Conservation (phyloP, 306 rosid species). For the Quercus ilex region DNA sequence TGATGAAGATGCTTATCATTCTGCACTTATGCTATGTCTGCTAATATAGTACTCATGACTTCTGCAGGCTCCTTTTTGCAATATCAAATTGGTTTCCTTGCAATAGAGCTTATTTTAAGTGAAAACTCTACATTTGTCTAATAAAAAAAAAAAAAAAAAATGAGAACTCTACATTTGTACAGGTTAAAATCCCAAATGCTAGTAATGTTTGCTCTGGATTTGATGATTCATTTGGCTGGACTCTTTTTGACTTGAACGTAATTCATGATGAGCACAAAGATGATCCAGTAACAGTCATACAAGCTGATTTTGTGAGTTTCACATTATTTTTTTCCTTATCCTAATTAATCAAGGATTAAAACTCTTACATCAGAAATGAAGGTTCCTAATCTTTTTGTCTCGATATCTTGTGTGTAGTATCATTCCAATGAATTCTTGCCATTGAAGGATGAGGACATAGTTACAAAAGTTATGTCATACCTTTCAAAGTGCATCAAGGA, state of each 20-base stretch:
- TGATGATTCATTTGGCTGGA: conserved; percentile 47
- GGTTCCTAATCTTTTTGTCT: background rate
- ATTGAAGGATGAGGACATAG: conserved; percentile 35
- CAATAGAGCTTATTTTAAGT: background rate
- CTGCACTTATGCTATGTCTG: background rate
- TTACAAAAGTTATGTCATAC: conserved; percentile 35
- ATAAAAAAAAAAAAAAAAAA: too few relatives aligned
- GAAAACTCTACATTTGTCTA: background rate
- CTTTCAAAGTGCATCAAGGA: conserved; percentile 48
- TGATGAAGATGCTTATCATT: background rate
- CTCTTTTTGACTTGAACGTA: conserved; percentile 49
- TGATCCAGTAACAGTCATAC: conserved; percentile 38
- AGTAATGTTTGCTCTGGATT: conserved; percentile 46
- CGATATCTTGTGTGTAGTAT: conserved; percentile 30
- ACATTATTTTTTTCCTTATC: background rate
- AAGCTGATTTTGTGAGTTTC: conserved; percentile 57
- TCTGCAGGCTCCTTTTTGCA: background rate
- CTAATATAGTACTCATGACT: background rate
- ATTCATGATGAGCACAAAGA: conserved; percentile 50
- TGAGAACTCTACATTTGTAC: conserved; percentile 8
- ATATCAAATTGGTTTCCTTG: background rate
- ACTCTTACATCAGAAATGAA: background rate
- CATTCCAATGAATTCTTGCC: conserved; percentile 51
- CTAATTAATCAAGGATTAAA: background rate
- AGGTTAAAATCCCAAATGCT: conserved; percentile 54